Evolutionary conservation across 2,329 filamentous ascomycete genomes (phyloP).

Genomic region (Diaporthe amygdali): DNA sequence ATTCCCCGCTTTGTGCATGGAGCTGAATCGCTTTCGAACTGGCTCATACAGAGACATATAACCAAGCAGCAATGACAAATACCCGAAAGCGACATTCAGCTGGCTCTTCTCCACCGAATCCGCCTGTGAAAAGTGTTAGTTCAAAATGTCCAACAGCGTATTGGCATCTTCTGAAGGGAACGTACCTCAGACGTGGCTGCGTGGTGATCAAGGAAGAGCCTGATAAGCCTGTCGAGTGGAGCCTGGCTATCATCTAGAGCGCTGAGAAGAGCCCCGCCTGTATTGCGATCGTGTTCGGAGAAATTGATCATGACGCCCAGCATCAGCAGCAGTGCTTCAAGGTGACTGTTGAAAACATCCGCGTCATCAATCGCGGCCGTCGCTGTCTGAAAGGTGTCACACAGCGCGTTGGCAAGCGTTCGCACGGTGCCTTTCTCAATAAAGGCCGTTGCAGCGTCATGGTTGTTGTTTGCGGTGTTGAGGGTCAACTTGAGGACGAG

Average conservation of each 20-base stretch:
- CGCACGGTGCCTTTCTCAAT: constrained; percentile 62
- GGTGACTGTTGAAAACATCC: constrained; percentile 52
- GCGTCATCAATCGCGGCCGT: constrained; percentile 53
- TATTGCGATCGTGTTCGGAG: constrained; percentile 74
- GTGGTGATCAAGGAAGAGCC: constrained; percentile 71
- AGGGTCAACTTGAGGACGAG: constrained; percentile 74
- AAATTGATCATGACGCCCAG: constrained; percentile 88
- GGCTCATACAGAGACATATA: constrained; percentile 71
- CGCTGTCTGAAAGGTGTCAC: constrained; percentile 55
- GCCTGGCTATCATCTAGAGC: constrained; percentile 41
- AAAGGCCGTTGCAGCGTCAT: constrained; percentile 71
- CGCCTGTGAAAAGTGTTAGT: constrained; percentile 51
- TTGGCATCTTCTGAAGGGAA: not conserved
- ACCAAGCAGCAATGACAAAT: constrained; percentile 82
- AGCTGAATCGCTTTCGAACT: constrained; percentile 48
- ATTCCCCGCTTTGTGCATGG: constrained; percentile 47
- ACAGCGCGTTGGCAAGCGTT: constrained; percentile 54
- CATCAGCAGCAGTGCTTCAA: constrained; percentile 78
- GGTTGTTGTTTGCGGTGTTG: constrained; percentile 85
- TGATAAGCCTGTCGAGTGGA: constrained; percentile 64
- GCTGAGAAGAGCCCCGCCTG: constrained; percentile 56
- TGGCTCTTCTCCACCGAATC: constrained; percentile 77
- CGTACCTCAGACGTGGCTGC: constrained; percentile 72
- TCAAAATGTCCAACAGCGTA: not conserved
- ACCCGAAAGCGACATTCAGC: constrained; percentile 83